A percentile compares a stretch with the other conserved stretches of the same genome.
phyloP scores from a whole-genome alignment of 306 rosid genomes.

The Castanospermum australe region DNA sequence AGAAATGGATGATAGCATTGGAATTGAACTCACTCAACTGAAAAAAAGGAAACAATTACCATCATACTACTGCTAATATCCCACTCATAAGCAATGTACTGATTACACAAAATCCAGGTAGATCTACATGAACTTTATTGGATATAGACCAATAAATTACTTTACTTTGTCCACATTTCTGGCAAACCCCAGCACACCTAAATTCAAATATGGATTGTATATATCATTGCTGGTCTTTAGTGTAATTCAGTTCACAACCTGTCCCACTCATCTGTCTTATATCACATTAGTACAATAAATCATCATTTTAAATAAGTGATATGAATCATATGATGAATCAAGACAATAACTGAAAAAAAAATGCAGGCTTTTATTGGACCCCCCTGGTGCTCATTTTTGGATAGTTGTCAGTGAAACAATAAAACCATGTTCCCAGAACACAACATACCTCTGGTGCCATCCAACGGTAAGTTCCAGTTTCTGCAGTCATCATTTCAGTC shows the following conservation, averaged over 20 bases:
- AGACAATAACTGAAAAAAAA: not conserved
- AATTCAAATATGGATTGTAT: not conserved
- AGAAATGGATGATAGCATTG: not conserved
- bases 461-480: slow-evolving; percentile 97
- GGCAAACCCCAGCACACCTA: not conserved
- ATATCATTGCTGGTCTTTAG: not conserved
- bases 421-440: not conserved
- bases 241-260: not conserved
- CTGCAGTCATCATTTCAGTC: slow-evolving; percentile 99
- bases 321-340: not conserved
- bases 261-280: not conserved
- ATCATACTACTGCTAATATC: not conserved
- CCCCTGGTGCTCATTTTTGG: not conserved
- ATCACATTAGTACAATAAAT: slow-evolving; percentile 5
- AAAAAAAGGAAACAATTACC: not conserved
- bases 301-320: not conserved
- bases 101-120: not conserved
- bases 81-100: not conserved
- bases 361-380: not conserved
- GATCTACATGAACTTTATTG: not conserved
- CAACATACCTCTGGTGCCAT: slow-evolving; percentile 93
- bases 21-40: not conserved
- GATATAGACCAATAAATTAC: not conserved
- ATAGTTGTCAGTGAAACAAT: not conserved
- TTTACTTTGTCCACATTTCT: not conserved